A percentile compares a stretch with the other conserved stretches of the same genome.
phyloP scores from a whole-genome alignment of 495 filamentous ascomycete species.

The Geoglossum glabrum region DNA sequence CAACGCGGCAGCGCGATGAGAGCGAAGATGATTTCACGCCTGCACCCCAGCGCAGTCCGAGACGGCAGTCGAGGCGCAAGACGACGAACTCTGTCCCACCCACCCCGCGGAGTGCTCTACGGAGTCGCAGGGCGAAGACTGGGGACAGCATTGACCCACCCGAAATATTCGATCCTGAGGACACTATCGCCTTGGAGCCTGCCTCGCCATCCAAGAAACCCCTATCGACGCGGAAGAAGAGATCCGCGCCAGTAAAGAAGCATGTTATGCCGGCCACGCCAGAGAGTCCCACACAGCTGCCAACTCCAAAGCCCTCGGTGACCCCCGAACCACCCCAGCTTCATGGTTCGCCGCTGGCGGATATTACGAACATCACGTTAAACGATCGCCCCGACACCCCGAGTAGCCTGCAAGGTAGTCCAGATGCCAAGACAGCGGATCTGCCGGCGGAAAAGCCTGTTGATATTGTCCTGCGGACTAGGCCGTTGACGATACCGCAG shows the following conservation, averaged over 20 bases:
- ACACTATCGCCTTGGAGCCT: slow-evolving; percentile 33
- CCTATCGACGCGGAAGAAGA: slow-evolving; percentile 42
- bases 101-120: slow-evolving; percentile 19
- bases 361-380: slow-evolving; percentile 53
- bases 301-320: slow-evolving; percentile 24
- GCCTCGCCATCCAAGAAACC: slow-evolving; percentile 40
- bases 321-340: slow-evolving; percentile 33
- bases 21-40: slow-evolving; percentile 65
- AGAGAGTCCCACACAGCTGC: slow-evolving; percentile 26
- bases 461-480: slow-evolving; percentile 84
- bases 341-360: slow-evolving; percentile 47
- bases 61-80: slow-evolving; percentile 33
- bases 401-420: slow-evolving; percentile 14
- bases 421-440: slow-evolving; percentile 28
- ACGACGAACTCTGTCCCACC: slow-evolving; percentile 28
- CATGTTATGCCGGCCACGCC: slow-evolving; percentile 17
- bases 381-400: slow-evolving; percentile 33
- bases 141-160: slow-evolving; percentile 34
- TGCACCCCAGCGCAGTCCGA: slow-evolving; percentile 32
- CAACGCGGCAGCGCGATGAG: slow-evolving; percentile 32
- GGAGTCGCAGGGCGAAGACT: slow-evolving; percentile 16
- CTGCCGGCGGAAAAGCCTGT: slow-evolving; percentile 71
- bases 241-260: slow-evolving; percentile 34
- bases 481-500: slow-evolving; percentile 34
- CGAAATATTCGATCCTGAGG: slow-evolving; percentile 36